Evolutionary conservation across 2,329 filamentous ascomycete species (phyloP), one percentile per base, ranked within the genome.

Genomic region (Botryotinia narcissicola): DNA sequence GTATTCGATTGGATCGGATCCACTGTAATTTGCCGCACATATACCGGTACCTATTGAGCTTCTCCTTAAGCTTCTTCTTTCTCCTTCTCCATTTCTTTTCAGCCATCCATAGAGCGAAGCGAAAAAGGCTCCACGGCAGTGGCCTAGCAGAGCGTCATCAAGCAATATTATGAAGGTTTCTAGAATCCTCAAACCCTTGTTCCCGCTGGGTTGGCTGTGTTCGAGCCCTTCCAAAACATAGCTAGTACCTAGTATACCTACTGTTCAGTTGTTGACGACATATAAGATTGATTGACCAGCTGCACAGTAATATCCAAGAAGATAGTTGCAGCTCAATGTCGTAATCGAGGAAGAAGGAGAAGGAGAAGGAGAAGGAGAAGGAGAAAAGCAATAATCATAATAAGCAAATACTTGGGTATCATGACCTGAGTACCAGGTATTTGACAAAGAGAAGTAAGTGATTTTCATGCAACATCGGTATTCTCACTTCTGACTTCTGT

Each of bases 71-170:
- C 42, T 44, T 14, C 40, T 42, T 16, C 40, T 42, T 42, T 51
- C 48, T 54, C 7, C n/a, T 29, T 9, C 51, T 54, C 51, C 51
- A 18, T 44, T 44, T 16, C 12, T 29, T 12, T 10, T 1, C 20
- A n/a, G 4, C n/a, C 14, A 7, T 16, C 5, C 48, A n/a, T 63
- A 14, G 61, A 63, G 61, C 40, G 40, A 32, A 63, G 40, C 60
- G 60, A 62, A 62, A 29, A 62, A 29, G 60, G 37, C 37, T 62
- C 60, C 60, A 62, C 60, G 37, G 37, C 60, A 62, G 60, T 62
- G 60, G 37, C 60, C 60, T 3, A 44, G 61, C 61, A 40, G 62
- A 37, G 63, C 63, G 44, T 66, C 63, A 66, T 48, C 29, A 48
- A 48, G 9, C n/a, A 8, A 64, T 29, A n/a, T 18, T 18, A 29